phyloP scores from a whole-genome alignment of 2,329 filamentous ascomycete species.

The Sarocladium kiliense region DNA sequence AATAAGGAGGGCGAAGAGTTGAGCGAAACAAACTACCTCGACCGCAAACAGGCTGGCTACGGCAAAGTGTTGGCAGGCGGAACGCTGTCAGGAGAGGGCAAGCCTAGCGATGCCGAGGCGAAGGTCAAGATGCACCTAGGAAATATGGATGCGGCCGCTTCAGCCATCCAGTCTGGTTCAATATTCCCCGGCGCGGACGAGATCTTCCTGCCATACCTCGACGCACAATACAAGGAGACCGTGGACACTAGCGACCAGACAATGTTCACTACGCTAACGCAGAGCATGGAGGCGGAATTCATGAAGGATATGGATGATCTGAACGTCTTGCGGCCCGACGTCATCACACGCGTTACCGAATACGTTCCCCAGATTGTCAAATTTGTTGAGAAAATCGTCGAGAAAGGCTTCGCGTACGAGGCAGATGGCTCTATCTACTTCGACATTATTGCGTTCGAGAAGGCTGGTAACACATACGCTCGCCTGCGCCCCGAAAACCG shows the following conservation, averaged over 20 bases:
- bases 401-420: conserved; percentile 82
- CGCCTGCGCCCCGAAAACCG: conserved; percentile 79
- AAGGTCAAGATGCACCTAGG: conserved; percentile 88
- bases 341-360: conserved; percentile 85
- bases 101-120: conserved; percentile 71
- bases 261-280: conserved; percentile 83
- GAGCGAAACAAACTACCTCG: conserved; percentile 44
- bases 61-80: conserved; percentile 49
- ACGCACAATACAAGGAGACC: conserved; percentile 59
- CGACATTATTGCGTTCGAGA: conserved; percentile 82
- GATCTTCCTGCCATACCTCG: conserved; percentile 77
- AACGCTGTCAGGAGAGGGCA: conserved; percentile 50
- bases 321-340: conserved; percentile 78
- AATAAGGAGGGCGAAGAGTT: conserved; percentile 36
- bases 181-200: conserved; percentile 54
- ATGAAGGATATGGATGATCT: conserved; percentile 81
- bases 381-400: conserved; percentile 77
- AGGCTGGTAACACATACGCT: conserved; percentile 78
- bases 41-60: conserved; percentile 47
- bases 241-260: conserved; percentile 58
- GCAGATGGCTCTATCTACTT: conserved; percentile 88
- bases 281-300: conserved; percentile 83
- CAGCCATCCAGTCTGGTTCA: conserved; percentile 41
- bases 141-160: conserved; percentile 48
- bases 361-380: conserved; percentile 82